Conservation (phyloP, 305 asterid genomes). For the Caryopteris hybrid region DNA sequence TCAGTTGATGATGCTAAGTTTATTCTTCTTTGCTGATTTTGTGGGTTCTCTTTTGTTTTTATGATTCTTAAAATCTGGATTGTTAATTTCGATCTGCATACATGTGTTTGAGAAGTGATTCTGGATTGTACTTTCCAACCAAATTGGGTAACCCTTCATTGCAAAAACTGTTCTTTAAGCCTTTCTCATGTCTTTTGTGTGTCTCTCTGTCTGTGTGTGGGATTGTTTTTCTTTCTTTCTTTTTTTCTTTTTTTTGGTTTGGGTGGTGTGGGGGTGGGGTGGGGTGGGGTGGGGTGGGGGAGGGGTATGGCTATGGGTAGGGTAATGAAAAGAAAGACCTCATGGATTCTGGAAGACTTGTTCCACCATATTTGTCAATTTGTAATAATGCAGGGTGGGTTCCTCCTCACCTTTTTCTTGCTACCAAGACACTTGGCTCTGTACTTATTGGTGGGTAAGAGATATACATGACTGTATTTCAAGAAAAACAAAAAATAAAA, state of each 20-base stretch:
- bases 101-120: background rate
- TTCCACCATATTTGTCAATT: conserved; percentile 7
- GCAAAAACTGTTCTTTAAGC: too few relatives aligned
- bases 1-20: conserved; percentile 1
- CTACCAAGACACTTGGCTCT: conserved; percentile 18
- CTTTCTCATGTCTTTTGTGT: too few relatives aligned
- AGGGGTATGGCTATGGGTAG: background rate
- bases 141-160: too few relatives aligned
- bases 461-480: background rate
- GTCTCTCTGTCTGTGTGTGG: too few relatives aligned
- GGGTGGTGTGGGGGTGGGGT: too few relatives aligned
- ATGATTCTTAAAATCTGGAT: conserved; percentile 4
- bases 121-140: background rate
- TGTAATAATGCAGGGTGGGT: conserved; percentile 17
- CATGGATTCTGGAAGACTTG: conserved; percentile 16
- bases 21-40: background rate
- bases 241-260: too few relatives aligned
- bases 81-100: background rate
- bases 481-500: too few relatives aligned
- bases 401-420: background rate
- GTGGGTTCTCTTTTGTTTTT: background rate
- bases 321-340: background rate
- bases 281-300: too few relatives aligned
- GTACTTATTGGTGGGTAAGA: background rate
- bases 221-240: too few relatives aligned